phyloP scores from a whole-genome alignment of 805 yeast species.

The Geotrichum ghanense region DNA sequence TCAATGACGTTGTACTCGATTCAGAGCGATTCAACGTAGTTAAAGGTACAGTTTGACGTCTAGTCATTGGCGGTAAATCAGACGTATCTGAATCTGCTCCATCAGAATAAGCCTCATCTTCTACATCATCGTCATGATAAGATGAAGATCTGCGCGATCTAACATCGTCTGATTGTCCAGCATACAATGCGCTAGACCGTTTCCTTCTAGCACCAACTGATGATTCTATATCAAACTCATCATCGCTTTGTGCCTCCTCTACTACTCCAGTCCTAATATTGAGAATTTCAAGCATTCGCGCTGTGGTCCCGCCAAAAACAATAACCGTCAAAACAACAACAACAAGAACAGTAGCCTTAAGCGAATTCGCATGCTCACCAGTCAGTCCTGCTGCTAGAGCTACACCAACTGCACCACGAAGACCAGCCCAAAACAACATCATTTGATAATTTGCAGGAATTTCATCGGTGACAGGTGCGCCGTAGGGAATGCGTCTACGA shows the following conservation, averaged over 20 bases:
- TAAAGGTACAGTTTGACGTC: slow-evolving; percentile 6
- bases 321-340: slow-evolving; percentile 95
- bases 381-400: slow-evolving; percentile 96
- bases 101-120: slow-evolving; percentile 22
- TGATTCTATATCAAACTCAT: slow-evolving; percentile 87
- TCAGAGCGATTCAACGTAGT: background rate
- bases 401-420: slow-evolving; percentile 98
- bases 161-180: background rate
- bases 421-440: slow-evolving; percentile 99
- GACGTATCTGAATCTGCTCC: slow-evolving; percentile 24
- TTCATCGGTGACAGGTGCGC: slow-evolving; percentile 53
- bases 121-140: slow-evolving; percentile 13
- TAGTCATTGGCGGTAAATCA: slow-evolving; percentile 26
- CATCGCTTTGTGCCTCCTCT: slow-evolving; percentile 76
- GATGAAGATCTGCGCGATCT: slow-evolving; percentile 9
- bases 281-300: slow-evolving; percentile 91
- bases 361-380: slow-evolving; percentile 81
- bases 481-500: slow-evolving; percentile 36
- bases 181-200: background rate
- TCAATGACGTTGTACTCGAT: slow-evolving; percentile 8
- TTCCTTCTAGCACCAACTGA: slow-evolving; percentile 10
- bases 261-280: slow-evolving; percentile 88
- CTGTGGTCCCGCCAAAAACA: slow-evolving; percentile 96
- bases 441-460: slow-evolving; percentile 92
- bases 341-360: slow-evolving; percentile 89